phyloP scores from a whole-genome alignment of 345 rosid genomes.

The Alliaria petiolata region DNA sequence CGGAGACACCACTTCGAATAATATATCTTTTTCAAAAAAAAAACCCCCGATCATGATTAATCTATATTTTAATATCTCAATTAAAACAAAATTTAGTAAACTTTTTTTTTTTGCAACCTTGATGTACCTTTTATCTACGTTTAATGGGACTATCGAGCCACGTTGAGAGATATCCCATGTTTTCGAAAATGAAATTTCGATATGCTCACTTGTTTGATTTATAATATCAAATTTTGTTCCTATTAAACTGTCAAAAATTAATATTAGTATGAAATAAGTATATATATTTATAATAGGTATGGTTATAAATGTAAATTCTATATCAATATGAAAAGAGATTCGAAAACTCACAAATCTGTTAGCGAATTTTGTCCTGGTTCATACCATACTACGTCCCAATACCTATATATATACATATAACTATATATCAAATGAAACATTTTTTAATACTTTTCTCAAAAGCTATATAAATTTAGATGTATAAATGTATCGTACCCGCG shows the following conservation, averaged over 20 bases:
- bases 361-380: slow-evolving; percentile 32
- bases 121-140: slow-evolving; percentile 68
- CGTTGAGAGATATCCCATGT: slow-evolving; percentile 41
- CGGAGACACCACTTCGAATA: slow-evolving; percentile 57
- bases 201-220: slow-evolving; percentile 40
- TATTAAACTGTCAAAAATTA: slow-evolving; percentile 38
- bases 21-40: slow-evolving; percentile 46
- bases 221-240: slow-evolving; percentile 41
- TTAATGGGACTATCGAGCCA: slow-evolving; percentile 45
- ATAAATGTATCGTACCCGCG: slow-evolving; percentile 49
- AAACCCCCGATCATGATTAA: not conserved
- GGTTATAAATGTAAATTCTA: not conserved
- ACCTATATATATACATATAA: slow-evolving; percentile 32
- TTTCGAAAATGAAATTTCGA: slow-evolving; percentile 65
- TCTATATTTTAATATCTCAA: not conserved
- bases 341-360: slow-evolving; percentile 35
- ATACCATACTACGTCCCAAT: slow-evolving; percentile 88
- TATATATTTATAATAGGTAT: not conserved
- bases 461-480: not conserved
- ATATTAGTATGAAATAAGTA: not conserved
- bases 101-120: not conserved
- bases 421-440: not conserved
- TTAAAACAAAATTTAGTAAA: not conserved
- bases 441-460: not conserved
- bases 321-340: not conserved